Evolutionary conservation across 352 stramenopile genomes (phyloP).

Genomic region (Phytophthora sp.): DNA sequence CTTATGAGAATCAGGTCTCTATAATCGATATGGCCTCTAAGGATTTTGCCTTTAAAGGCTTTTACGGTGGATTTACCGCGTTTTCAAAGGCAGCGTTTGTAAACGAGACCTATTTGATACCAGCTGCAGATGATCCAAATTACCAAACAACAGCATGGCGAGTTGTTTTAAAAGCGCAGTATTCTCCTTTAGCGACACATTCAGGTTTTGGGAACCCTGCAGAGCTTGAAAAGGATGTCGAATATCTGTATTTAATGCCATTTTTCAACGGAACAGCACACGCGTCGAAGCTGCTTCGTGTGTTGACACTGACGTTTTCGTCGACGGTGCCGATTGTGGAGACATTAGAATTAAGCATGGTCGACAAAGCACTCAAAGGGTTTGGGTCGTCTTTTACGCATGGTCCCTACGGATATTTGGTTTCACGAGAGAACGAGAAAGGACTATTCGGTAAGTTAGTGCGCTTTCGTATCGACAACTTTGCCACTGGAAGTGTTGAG

Average conservation of each 20-base stretch:
- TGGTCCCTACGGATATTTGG: conserved; percentile 69
- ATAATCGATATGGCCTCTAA: conserved; percentile 65
- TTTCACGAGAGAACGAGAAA: conserved; percentile 58
- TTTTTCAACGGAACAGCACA: conserved; percentile 67
- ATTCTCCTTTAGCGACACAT: conserved; percentile 47
- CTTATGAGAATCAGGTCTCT: conserved; percentile 61
- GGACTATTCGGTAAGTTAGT: conserved; percentile 72
- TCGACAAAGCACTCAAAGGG: conserved; percentile 51
- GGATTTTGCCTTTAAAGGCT: conserved; percentile 56
- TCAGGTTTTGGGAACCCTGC: conserved; percentile 41
- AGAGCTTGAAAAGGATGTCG: conserved; percentile 41
- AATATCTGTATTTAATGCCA: conserved; percentile 79
- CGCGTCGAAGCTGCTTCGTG: conserved; percentile 57
- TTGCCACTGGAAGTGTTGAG: conserved; percentile 39
- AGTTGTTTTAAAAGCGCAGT: conserved; percentile 57
- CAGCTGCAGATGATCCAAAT: conserved; percentile 51
- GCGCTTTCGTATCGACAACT: conserved; percentile 56
- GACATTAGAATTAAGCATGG: conserved; percentile 52
- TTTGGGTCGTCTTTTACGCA: conserved; percentile 69
- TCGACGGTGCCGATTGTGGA: conserved; percentile 51
- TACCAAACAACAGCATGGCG: conserved; percentile 52
- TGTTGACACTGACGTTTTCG: conserved; percentile 61
- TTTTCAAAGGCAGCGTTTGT: conserved; percentile 56
- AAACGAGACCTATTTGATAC: conserved; percentile 70
- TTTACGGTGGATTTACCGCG: conserved; percentile 65